A percentile compares a stretch with the other conserved stretches of the same genome.
Evolutionary conservation across 345 rosid species (phyloP).

Genomic region (Eucalyptus cloeziana): DNA sequence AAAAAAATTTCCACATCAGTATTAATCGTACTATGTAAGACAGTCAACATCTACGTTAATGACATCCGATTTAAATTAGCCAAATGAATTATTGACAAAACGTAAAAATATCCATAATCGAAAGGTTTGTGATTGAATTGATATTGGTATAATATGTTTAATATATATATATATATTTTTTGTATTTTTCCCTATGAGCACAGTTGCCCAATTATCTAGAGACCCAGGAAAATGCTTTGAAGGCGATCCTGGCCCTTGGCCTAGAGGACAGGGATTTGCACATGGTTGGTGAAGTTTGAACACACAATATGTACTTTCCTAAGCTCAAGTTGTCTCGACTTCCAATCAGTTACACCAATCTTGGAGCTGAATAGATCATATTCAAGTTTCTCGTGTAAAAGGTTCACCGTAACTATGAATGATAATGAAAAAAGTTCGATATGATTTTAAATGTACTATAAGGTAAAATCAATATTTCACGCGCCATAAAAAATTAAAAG

Average conservation of each 20-base stretch:
- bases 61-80: rapidly evolving
- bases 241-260: rapidly evolving
- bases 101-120: rapidly evolving
- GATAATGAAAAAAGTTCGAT: background rate
- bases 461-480: too few relatives aligned
- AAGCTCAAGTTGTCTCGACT: background rate
- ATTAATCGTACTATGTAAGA: rapidly evolving
- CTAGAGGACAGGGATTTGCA: rapidly evolving
- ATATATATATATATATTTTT: too few relatives aligned
- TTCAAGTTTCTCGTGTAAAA: background rate
- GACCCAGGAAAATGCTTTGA: rapidly evolving
- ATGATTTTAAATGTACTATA: background rate
- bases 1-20: rapidly evolving
- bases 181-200: rapidly evolving
- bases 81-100: too few relatives aligned
- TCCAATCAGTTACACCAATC: background rate
- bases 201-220: background rate
- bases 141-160: rapidly evolving
- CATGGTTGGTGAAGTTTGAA: rapidly evolving
- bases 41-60: rapidly evolving
- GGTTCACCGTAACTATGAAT: background rate
- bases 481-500: background rate
- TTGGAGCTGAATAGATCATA: background rate
- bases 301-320: rapidly evolving
- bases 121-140: too few relatives aligned